Base-by-base conservation (phyloP, 2,329 filamentous ascomycete genomes). In the Curvularia sp. region DNA sequence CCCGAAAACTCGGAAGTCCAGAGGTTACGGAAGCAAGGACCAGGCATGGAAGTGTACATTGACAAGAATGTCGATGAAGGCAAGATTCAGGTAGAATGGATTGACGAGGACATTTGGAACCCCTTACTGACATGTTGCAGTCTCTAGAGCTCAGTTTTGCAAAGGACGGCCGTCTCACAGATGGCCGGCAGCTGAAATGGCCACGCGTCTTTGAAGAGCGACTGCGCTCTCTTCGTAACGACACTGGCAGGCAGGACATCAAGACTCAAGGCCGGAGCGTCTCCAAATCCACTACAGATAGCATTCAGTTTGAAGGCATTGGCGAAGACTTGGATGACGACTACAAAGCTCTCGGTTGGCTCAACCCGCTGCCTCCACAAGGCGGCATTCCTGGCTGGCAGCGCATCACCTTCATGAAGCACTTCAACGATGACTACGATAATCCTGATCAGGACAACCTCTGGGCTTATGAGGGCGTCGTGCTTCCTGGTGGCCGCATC, bases 381-480 rank as follows among this genome's bases (percentile, higher is more conserved):
- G 59, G 57, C 13, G 69, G 61, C 0, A 81, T 86, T 12, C 78
- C 80, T 0, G 84, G 84, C 19, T 86, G 81, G 76, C 81, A 84
- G 71, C 79, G 83, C 30, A 74, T 86, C 54, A 82, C 79, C 0
- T 81, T 86, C 74, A 82, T 86, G 78, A 84, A 83, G 68, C 82
- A 83, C 61, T 81, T 77, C 60, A 51, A 61, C 1, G 70, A 78
- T 13, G 66, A 74, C 7, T 56, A 73, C 8, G 60, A 74, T 0
- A 55, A 73, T 3, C 21, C 61, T 5, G 53, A 72, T 51, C 71
- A 75, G 25, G 74, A 77, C n/a, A 66, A 70, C 15, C 68, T 82
- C 2, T 83, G 80, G 79, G 80, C 80, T 1, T 82, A 82, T 38
- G 81, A 83, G 64, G 81, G 80, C 5, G 76, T 82, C 4, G 79